Evolutionary conservation across 495 filamentous ascomycete species (phyloP).

Genomic region (Penicillium paradoxum): DNA sequence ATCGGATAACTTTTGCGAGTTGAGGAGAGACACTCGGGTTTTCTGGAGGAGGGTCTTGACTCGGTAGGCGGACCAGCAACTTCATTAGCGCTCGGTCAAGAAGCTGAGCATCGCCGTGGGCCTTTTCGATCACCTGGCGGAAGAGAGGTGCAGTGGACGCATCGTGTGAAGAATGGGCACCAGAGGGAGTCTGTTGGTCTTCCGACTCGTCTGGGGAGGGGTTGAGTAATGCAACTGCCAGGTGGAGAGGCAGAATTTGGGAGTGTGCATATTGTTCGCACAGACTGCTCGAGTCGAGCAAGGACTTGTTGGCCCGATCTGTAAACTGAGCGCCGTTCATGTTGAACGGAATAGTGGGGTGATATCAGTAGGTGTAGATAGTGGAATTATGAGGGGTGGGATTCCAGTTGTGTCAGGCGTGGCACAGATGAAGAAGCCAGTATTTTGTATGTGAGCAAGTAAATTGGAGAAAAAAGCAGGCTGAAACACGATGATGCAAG

Average conservation of each 20-base stretch:
- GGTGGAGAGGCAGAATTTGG: slow-evolving; percentile 81
- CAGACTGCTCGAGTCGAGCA: slow-evolving; percentile 77
- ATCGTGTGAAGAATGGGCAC: slow-evolving; percentile 54
- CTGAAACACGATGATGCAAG: slow-evolving; percentile 9
- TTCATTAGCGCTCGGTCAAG: slow-evolving; percentile 89
- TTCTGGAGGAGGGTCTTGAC: slow-evolving; percentile 92
- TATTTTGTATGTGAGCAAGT: slow-evolving; percentile 4
- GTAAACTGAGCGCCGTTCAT: slow-evolving; percentile 68
- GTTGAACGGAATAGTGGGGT: slow-evolving; percentile 18
- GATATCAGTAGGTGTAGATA: slow-evolving; percentile 4
- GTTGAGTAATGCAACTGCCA: slow-evolving; percentile 83
- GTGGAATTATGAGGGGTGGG: neutral
- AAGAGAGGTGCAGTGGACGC: slow-evolving; percentile 64
- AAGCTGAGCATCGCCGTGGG: slow-evolving; percentile 84
- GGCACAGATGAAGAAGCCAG: neutral
- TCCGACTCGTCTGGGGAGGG: slow-evolving; percentile 72
- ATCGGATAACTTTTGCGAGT: slow-evolving; percentile 74
- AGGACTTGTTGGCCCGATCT: slow-evolving; percentile 80
- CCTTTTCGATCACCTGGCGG: slow-evolving; percentile 88
- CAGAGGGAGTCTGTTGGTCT: slow-evolving; percentile 56
- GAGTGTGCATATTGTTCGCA: slow-evolving; percentile 85
- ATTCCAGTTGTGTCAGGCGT: neutral
- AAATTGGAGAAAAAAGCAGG: neutral
- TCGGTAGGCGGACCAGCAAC: slow-evolving; percentile 80
- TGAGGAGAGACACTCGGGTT: slow-evolving; percentile 71